Conservation (phyloP, 441 rosid species). For the Rhodomyrtus psidioides region DNA sequence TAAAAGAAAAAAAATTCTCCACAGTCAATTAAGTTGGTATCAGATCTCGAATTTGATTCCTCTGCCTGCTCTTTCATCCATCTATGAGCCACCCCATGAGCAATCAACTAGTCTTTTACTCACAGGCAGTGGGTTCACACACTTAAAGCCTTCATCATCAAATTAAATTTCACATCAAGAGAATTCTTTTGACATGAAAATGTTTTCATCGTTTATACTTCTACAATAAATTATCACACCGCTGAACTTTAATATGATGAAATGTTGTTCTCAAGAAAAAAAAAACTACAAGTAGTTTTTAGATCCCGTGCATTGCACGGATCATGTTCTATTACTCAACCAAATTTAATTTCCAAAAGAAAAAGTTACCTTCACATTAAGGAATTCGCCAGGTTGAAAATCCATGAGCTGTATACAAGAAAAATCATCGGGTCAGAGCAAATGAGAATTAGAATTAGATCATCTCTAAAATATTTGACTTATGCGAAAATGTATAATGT, state of each 20-base stretch:
- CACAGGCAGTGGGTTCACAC: not conserved
- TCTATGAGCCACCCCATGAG: not conserved
- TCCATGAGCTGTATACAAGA: constrained; percentile 64
- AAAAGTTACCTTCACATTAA: constrained; percentile 65
- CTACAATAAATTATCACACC: not conserved
- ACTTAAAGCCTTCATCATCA: not conserved
- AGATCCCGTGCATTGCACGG: not conserved
- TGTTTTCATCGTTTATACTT: not conserved
- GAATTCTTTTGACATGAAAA: not conserved
- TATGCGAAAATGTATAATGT: not conserved
- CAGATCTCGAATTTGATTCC: not conserved
- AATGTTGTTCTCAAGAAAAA: not conserved
- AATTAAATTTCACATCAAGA: not conserved
- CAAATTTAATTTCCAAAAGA: constrained; percentile 4
- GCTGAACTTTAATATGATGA: not conserved
- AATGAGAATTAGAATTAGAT: not conserved
- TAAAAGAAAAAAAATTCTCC: not conserved
- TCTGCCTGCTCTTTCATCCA: not conserved
- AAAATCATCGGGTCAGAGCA: not conserved
- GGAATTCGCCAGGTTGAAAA: constrained; percentile 92
- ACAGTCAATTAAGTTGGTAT: not conserved
- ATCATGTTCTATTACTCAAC: not conserved
- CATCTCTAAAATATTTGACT: not conserved
- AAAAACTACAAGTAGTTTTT: not conserved
- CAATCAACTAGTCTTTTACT: not conserved